Conservation (phyloP, 2,329 filamentous ascomycete species). For the Fragosphaeria purpurea region DNA sequence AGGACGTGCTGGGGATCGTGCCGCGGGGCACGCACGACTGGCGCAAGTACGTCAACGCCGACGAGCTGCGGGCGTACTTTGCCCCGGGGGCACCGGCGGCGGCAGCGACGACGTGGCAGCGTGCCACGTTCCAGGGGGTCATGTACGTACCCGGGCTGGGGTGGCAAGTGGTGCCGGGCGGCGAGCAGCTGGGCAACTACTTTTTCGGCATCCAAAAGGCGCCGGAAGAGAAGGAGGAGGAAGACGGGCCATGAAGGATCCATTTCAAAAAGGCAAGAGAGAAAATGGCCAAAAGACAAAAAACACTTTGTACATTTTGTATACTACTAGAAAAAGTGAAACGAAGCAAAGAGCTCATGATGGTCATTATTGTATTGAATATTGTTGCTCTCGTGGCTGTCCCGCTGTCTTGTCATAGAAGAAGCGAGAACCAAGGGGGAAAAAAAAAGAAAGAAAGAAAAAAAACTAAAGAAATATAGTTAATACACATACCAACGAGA, state of each 20-base stretch:
- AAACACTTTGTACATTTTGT: no score
- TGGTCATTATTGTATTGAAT: no score
- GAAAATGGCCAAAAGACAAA: no score
- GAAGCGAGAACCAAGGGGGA: neutral
- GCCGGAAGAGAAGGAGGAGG: no score
- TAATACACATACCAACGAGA: neutral
- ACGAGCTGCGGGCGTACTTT: conserved; percentile 57
- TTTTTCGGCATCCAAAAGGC: conserved; percentile 71
- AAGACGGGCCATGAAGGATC: no score
- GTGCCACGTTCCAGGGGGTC: conserved; percentile 61
- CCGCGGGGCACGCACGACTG: conserved; percentile 92
- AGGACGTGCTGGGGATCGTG: conserved; percentile 79
- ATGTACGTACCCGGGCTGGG: conserved; percentile 84
- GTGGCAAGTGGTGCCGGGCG: conserved; percentile 73
- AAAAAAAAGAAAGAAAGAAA: neutral
- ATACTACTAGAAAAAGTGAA: no score
- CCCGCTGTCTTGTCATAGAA: no score
- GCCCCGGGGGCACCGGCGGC: conserved; percentile 13
- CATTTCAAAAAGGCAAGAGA: no score
- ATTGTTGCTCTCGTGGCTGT: no score
- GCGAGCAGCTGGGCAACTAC: conserved; percentile 87
- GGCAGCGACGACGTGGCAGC: conserved; percentile 40
- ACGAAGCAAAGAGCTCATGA: no score
- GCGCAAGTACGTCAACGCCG: conserved; percentile 87
- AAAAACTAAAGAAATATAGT: neutral